phyloP scores from a whole-genome alignment of 441 rosid genomes.

The Eutrema salsugineum region DNA sequence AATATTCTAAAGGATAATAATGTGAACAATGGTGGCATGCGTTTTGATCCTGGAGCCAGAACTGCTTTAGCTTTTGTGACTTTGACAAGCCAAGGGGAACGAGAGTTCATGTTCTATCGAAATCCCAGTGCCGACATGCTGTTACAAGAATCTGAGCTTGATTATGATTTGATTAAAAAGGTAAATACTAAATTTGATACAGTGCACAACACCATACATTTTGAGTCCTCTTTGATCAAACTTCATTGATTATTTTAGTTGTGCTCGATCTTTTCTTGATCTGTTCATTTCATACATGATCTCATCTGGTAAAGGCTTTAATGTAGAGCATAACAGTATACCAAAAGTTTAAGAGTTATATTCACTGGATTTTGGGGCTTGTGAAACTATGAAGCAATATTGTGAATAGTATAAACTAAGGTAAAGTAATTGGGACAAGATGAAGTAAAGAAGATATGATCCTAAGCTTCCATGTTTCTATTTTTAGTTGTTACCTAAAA shows the following conservation, averaged over 20 bases:
- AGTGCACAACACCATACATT: background rate
- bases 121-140: conserved; percentile 98
- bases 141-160: conserved; percentile 78
- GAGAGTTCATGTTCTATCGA: conserved; percentile 95
- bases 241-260: background rate
- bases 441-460: background rate
- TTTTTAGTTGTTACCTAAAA: background rate
- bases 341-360: background rate
- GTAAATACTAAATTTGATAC: conserved; percentile 22
- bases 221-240: background rate
- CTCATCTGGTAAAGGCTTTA: background rate
- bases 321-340: background rate
- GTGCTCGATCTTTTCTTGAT: background rate
- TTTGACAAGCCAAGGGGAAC: conserved; percentile 79
- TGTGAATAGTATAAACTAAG: background rate
- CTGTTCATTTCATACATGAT: background rate
- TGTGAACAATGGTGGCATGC: conserved; percentile 75
- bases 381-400: background rate
- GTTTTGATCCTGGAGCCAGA: conserved; percentile 87
- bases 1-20: conserved; percentile 79
- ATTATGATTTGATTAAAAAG: conserved; percentile 73
- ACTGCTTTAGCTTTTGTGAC: conserved; percentile 97
- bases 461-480: background rate
- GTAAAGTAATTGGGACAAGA: background rate
- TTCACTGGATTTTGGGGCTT: background rate